Percentiles rank a stretch among this genome's conserved stretches.
phyloP scores from a whole-genome alignment of 768 basidiomycete genomes.

The Zangia roseola region DNA sequence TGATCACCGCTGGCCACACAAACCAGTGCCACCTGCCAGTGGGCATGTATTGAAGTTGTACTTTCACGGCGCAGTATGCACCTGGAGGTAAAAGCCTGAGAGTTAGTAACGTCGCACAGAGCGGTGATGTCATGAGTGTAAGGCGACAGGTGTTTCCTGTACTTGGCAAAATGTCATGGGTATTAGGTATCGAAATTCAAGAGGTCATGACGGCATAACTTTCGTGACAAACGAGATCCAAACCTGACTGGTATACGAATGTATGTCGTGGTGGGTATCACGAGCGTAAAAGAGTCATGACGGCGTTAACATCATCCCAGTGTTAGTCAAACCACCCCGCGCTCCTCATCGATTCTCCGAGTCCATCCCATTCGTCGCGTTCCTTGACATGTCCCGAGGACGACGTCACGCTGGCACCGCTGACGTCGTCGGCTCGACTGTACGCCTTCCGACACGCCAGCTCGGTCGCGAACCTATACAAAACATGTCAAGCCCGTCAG shows the following conservation, averaged over 20 bases:
- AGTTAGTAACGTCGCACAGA: too few relatives aligned
- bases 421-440: neutral
- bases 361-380: slow-evolving; percentile 59
- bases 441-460: slow-evolving; percentile 70
- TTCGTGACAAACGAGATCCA: too few relatives aligned
- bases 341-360: slow-evolving; percentile 69
- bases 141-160: too few relatives aligned
- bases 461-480: slow-evolving; percentile 75
- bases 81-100: too few relatives aligned
- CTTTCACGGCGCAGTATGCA: too few relatives aligned
- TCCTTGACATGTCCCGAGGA: slow-evolving; percentile 29
- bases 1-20: too few relatives aligned
- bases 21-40: too few relatives aligned
- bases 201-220: too few relatives aligned
- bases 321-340: slow-evolving; percentile 73
- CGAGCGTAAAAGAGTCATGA: neutral
- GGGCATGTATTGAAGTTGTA: too few relatives aligned
- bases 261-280: slow-evolving; percentile 9
- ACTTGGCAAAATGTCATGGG: too few relatives aligned
- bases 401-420: slow-evolving; percentile 4
- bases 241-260: neutral
- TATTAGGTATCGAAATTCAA: too few relatives aligned
- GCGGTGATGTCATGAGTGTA: too few relatives aligned
- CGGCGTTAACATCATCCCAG: neutral
- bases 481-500: neutral